Percentiles rank a stretch among this genome's conserved stretches.
phyloP scores from a whole-genome alignment of 305 asterid genomes.

The Solanum aculeatissimum region DNA sequence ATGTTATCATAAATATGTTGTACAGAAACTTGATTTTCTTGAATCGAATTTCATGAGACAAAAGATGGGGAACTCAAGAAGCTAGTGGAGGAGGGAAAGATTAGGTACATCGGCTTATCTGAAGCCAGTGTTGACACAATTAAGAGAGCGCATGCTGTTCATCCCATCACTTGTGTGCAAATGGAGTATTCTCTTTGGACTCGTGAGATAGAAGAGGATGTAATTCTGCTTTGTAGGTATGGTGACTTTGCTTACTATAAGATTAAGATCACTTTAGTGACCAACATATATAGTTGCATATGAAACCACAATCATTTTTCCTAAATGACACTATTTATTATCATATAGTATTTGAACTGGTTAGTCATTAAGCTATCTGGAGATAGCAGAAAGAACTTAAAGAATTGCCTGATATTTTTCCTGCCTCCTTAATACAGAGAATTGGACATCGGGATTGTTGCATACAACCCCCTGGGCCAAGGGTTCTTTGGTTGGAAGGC shows the following conservation, averaged over 20 bases:
- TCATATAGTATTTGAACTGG: too few relatives aligned
- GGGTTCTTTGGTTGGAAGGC: slow-evolving; percentile 51
- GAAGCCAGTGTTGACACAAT: slow-evolving; percentile 45
- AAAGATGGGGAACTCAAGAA: slow-evolving; percentile 44
- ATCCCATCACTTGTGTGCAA: slow-evolving; percentile 38
- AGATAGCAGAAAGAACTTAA: too few relatives aligned
- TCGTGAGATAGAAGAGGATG: slow-evolving; percentile 38
- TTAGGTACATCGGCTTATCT: slow-evolving; percentile 43
- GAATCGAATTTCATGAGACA: not conserved
- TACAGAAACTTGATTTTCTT: not conserved
- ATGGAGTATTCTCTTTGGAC: slow-evolving; percentile 55
- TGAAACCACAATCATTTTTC: not conserved
- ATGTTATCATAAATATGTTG: not conserved
- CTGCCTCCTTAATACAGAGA: slow-evolving; percentile 11
- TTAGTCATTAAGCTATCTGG: too few relatives aligned
- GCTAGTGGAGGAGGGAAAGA: slow-evolving; percentile 45
- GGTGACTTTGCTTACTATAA: too few relatives aligned
- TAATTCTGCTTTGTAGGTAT: slow-evolving; percentile 47
- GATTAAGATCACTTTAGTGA: too few relatives aligned
- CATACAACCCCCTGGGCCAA: slow-evolving; percentile 42
- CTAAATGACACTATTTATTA: too few relatives aligned
- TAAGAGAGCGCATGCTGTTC: slow-evolving; percentile 47
- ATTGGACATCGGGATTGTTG: slow-evolving; percentile 51
- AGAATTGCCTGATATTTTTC: not conserved
- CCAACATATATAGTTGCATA: not conserved